Conservation (phyloP, 2,329 filamentous ascomycete genomes). For the Aspergillus sclerotialis region DNA sequence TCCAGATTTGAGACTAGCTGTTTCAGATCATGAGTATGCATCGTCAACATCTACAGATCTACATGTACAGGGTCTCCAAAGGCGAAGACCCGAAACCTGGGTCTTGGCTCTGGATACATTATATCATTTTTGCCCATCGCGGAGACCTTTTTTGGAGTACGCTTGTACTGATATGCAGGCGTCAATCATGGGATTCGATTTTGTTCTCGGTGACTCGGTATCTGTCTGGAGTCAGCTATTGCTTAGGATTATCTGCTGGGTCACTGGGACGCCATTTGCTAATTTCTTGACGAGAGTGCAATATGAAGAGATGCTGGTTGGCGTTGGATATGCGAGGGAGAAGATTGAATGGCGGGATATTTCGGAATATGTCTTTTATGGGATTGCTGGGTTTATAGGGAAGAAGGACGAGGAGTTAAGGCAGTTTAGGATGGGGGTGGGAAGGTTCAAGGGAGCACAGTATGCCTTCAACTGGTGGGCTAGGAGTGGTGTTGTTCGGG, state of each 20-base stretch:
- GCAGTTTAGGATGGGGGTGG: conserved; percentile 30
- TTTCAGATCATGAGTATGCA: neutral
- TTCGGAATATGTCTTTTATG: conserved; percentile 47
- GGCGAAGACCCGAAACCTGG: conserved; percentile 32
- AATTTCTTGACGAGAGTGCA: conserved; percentile 43
- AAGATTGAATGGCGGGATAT: conserved; percentile 44
- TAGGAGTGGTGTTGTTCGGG: conserved; percentile 28
- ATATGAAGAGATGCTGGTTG: conserved; percentile 41
- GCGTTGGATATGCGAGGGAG: conserved; percentile 41
- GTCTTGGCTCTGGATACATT: conserved; percentile 50
- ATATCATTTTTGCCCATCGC: conserved; percentile 52
- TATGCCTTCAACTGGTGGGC: conserved; percentile 39
- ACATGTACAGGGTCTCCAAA: neutral
- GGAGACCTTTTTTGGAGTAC: conserved; percentile 40
- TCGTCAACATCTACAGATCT: neutral
- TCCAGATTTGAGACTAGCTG: conserved; percentile 13
- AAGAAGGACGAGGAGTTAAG: conserved; percentile 27
- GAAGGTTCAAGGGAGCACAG: conserved; percentile 26
- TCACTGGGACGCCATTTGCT: conserved; percentile 43
- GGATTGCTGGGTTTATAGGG: conserved; percentile 41
- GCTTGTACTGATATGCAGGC: conserved; percentile 38
- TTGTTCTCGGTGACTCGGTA: conserved; percentile 32
- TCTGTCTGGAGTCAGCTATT: conserved; percentile 22
- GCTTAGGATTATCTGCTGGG: conserved; percentile 38
- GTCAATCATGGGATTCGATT: conserved; percentile 50